Evolutionary conservation across 371 early-diverging fungal species (phyloP).

Genomic region (Amoeboaphelidium protococcarum): DNA sequence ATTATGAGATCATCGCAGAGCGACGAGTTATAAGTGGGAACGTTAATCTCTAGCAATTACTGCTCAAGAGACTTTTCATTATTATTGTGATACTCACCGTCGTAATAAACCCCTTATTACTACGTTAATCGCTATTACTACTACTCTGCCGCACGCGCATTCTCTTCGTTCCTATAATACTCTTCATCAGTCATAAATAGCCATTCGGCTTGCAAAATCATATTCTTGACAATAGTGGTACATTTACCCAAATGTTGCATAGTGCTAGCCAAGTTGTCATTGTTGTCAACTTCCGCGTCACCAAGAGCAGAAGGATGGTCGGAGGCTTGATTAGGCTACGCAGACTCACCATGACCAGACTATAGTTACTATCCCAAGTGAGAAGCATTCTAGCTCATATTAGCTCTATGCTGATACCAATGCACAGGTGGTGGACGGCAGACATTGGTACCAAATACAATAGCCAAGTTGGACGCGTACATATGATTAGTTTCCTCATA

Average conservation of each 20-base stretch:
- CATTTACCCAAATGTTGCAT: conserved; percentile 57
- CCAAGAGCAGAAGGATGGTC: no score
- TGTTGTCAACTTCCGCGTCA: no score
- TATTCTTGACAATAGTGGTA: conserved; percentile 44
- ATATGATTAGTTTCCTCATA: conserved; percentile 55
- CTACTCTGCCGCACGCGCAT: conserved; percentile 3
- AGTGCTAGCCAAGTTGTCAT: conserved; percentile 34
- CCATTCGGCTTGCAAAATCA: conserved; percentile 57
- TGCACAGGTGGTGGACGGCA: conserved; percentile 40
- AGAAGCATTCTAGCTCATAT: background rate
- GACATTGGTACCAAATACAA: conserved; percentile 59
- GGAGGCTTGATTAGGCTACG: no score
- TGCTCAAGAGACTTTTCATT: no score
- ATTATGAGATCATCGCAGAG: no score
- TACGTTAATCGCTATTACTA: no score
- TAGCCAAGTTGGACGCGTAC: conserved; percentile 58
- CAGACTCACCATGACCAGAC: no score
- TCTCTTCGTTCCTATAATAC: conserved; percentile 7
- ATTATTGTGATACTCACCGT: no score
- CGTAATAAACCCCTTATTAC: no score
- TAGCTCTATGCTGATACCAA: background rate
- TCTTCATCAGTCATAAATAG: conserved; percentile 49
- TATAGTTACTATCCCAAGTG: no score
- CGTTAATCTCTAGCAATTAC: no score
- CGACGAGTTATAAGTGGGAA: no score